Conservation (phyloP, 2,329 filamentous ascomycete species). For the Epichloe uncinata region DNA sequence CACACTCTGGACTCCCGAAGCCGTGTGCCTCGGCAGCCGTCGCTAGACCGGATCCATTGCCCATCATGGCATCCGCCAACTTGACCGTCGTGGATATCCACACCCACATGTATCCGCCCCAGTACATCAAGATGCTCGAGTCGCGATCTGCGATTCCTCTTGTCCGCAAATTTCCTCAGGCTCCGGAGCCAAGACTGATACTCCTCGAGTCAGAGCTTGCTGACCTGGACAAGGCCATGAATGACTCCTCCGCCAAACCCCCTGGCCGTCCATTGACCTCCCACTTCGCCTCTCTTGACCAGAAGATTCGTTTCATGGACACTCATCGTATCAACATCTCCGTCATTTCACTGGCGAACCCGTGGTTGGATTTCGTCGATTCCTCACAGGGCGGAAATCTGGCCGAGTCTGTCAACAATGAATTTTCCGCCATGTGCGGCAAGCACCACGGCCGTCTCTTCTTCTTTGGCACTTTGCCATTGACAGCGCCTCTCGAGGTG, state of each 20-base stretch:
- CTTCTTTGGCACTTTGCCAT: conserved; percentile 70
- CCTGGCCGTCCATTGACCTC: conserved; percentile 72
- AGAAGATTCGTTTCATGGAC: conserved; percentile 83
- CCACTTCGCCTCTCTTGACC: conserved; percentile 66
- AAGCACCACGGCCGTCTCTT: conserved; percentile 55
- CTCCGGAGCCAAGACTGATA: conserved; percentile 48
- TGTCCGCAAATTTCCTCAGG: conserved; percentile 49
- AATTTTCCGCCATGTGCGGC: conserved; percentile 60
- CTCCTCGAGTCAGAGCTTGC: conserved; percentile 42
- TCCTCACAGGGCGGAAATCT: conserved; percentile 46
- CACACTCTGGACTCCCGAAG: not conserved
- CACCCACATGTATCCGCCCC: conserved; percentile 57
- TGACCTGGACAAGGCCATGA: conserved; percentile 33
- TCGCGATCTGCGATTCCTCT: conserved; percentile 52
- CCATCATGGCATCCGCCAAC: conserved; percentile 19
- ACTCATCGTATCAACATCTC: conserved; percentile 69
- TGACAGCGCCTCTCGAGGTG: conserved; percentile 50
- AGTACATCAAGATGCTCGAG: conserved; percentile 47
- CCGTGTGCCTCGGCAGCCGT: not conserved
- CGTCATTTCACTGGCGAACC: conserved; percentile 81
- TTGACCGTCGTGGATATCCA: conserved; percentile 48
- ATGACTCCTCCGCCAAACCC: conserved; percentile 40
- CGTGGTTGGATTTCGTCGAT: conserved; percentile 78
- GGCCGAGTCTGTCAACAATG: conserved; percentile 59
- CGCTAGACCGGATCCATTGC: not conserved